Base-by-base conservation (phyloP, 352 stramenopile species). In the Thraustotheca clavata region DNA sequence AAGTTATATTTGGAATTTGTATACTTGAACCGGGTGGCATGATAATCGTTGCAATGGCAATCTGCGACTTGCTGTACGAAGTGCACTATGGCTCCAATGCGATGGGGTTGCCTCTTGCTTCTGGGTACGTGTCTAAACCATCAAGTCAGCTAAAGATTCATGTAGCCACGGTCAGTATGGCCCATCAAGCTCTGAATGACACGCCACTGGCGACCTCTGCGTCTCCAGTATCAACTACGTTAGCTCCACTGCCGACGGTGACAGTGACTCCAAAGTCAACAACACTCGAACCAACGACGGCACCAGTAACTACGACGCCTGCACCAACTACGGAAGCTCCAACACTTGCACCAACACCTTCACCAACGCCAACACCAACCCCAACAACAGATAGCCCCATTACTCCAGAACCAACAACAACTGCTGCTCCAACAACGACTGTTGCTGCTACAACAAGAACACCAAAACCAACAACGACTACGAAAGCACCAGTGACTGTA, bases 1-100 rank as follows among this genome's bases (percentile, higher is more conserved):
- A 47, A 4, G 9, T 61, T 3, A 20, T 0, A 49, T 38, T 61
- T 61, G 32, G 27, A 20, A 38, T 61, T 61, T 61, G 52, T 61
- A 61, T 48, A 24, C 52, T 49, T 20, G 9, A 24, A 22, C 18
- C 31, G 9, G 32, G 43, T 52, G 43, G 31, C 43, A 52, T 35
- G 31, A 31, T 24, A 31, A 24, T 52, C 43, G 43, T 52, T 52
- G 43, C 43, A 50, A 50, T 57, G 48, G 48, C 26, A 57, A 7
- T 9, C 8, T 38, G 50, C 31, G n/a, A 35, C 20, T 59, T 26
- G 22, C 22, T 38, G 32, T 26, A 9, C 49, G 49, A 59, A 12
- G 34, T n/a, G 48, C 20, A 16, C 22, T 9, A 14, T 50, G 43
- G 6, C 43, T 18, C 16, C 24, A 24, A 3, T 52, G 7, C 12